Evolutionary conservation across 2,329 filamentous ascomycete species (phyloP).

Genomic region (Botrytis tulipae): DNA sequence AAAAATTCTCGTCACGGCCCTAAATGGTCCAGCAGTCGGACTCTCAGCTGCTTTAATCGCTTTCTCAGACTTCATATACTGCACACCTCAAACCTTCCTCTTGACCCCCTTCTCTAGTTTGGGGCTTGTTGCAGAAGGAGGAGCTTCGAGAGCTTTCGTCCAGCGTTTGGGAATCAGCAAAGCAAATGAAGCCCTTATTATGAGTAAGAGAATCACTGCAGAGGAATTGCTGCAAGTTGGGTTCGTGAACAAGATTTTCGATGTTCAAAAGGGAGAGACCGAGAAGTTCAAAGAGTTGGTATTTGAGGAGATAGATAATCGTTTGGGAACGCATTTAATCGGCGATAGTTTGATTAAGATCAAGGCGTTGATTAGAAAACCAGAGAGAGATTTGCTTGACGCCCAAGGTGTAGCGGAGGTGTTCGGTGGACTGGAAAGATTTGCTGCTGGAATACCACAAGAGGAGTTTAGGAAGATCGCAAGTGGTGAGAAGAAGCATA

Average conservation of each 20-base stretch:
- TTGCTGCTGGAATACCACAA: constrained; percentile 66
- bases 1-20: constrained; percentile 85
- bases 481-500: constrained; percentile 88
- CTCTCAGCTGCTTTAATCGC: constrained; percentile 80
- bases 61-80: constrained; percentile 91
- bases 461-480: constrained; percentile 85
- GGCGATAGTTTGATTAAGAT: constrained; percentile 77
- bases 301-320: constrained; percentile 75
- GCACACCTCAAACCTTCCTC: constrained; percentile 74
- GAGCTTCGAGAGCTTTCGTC: constrained; percentile 74
- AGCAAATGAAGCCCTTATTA: constrained; percentile 90
- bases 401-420: constrained; percentile 79
- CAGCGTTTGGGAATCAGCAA: constrained; percentile 74
- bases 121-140: constrained; percentile 87
- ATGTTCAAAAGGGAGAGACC: constrained; percentile 57
- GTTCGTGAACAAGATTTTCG: constrained; percentile 83
- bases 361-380: constrained; percentile 76
- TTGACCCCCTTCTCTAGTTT: constrained; percentile 89
- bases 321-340: constrained; percentile 75
- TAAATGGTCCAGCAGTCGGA: constrained; percentile 90
- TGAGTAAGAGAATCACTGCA: constrained; percentile 73
- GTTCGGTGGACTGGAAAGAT: constrained; percentile 79
- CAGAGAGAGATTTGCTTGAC: constrained; percentile 71
- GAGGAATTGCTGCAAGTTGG: constrained; percentile 73
- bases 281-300: constrained; percentile 70